These are phyloP conservation scores for Solanum pimpinellifolium DNA, from an alignment of 257 asterid species.

Conservation along the genomic window DNA sequence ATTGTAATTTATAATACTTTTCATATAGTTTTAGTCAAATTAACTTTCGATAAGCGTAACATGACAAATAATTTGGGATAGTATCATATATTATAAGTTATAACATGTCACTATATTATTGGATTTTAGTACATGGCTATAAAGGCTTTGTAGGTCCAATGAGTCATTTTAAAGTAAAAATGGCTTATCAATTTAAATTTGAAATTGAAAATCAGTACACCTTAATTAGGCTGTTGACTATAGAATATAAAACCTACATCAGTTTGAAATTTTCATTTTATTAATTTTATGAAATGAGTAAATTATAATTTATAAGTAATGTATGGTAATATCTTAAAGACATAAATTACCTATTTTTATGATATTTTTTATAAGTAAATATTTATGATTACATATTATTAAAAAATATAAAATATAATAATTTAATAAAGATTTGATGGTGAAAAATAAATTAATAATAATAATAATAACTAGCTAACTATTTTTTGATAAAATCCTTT, in stretches of 20 bases:
- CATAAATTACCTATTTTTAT: background rate
- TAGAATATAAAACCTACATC: too few relatives aligned
- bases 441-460: background rate
- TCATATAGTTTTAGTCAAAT: too few relatives aligned
- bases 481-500: accelerated
- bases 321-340: background rate
- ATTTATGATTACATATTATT: background rate
- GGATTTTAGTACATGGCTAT: background rate
- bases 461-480: too few relatives aligned
- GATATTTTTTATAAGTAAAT: background rate
- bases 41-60: too few relatives aligned
- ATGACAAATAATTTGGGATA: too few relatives aligned
- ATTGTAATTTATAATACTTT: too few relatives aligned
- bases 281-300: background rate
- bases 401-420: background rate
- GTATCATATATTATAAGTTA: too few relatives aligned
- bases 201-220: background rate
- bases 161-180: background rate
- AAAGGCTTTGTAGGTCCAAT: background rate
- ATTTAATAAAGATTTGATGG: background rate
- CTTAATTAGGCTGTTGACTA: too few relatives aligned
- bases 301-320: background rate
- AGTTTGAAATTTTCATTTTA: background rate
- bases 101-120: background rate
- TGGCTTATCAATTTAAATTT: background rate